A percentile compares a stretch with the other conserved stretches of the same genome.
phyloP scores from a whole-genome alignment of 73 alveolate genomes.

The Tetrahymena malaccensis region DNA sequence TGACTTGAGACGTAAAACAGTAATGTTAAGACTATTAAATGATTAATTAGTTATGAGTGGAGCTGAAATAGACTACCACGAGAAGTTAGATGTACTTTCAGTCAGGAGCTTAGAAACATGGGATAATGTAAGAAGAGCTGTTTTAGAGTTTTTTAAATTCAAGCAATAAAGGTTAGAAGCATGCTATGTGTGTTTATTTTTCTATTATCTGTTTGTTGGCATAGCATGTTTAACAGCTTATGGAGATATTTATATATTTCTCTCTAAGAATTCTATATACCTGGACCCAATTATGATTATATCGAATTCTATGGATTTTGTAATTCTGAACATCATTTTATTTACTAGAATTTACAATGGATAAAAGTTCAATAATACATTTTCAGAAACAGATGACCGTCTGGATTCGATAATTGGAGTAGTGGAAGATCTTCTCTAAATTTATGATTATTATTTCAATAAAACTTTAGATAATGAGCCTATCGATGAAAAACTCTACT shows the following conservation, averaged over 20 bases:
- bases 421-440: neutral
- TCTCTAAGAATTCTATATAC: neutral
- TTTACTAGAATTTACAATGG: neutral
- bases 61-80: neutral
- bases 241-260: neutral
- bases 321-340: neutral
- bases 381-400: neutral
- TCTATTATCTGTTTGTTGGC: neutral
- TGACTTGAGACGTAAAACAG: neutral
- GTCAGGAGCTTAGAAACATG: neutral
- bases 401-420: neutral
- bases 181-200: neutral
- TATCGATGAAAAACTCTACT: neutral
- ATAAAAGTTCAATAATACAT: neutral
- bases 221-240: neutral
- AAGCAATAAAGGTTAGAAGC: neutral
- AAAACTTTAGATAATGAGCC: neutral
- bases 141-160: neutral
- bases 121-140: neutral
- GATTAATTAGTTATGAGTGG: neutral
- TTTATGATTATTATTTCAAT: neutral
- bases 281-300: neutral
- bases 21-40: neutral
- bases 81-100: neutral
- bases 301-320: neutral